Base-by-base conservation (phyloP, 2,329 filamentous ascomycete species). In the Colletotrichum destructivum region DNA sequence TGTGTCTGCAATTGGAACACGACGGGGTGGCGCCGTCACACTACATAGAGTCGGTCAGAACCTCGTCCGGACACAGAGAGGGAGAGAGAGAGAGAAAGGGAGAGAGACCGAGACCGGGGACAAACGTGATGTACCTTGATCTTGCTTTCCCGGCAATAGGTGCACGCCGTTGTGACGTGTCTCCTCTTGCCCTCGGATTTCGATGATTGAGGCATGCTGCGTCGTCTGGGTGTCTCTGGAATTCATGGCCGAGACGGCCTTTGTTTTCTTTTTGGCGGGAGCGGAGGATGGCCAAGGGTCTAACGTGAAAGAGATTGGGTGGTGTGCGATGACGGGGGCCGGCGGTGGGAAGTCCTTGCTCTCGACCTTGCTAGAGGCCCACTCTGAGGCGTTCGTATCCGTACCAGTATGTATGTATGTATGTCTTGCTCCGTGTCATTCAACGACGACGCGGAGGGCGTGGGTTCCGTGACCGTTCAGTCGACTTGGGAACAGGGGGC, bases 121-220 rank as follows among this genome's bases (percentile, higher is more conserved):
- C 16, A 6, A 11, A 11, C 11, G 12, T 26, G 23, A 5, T 79
- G 69, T 77, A 83, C 82, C 74, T 82, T 81, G 72, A 84, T 81
- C 61, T 84, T 84, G 73, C 83, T 84, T 74, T 84, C 83, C 31
- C 83, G 81, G 71, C 83, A 84, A 31, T 82, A 81, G 40, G 84
- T 82, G 66, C 83, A 84, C 12, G 82, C 83, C 2, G 82, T 84
- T 2, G 83, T 84, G 74, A 84, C 81, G 73, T 84, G 82, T 73
- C 83, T 84, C 62, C 83, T 70, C 40, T 66, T 69, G 61, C 15
- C 21, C 2, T 66, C 55, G 15, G 67, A 15, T 23, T 66, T 69
- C n/a, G 62, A 55, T 42, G 67, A 6, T 55, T 61, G 67, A 16
- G 67, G 62, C 67, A 69, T 69, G 15, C 31, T 31, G 31, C 31